Evolutionary conservation across 306 rosid genomes (phyloP).

Genomic region (Quercus glauca): DNA sequence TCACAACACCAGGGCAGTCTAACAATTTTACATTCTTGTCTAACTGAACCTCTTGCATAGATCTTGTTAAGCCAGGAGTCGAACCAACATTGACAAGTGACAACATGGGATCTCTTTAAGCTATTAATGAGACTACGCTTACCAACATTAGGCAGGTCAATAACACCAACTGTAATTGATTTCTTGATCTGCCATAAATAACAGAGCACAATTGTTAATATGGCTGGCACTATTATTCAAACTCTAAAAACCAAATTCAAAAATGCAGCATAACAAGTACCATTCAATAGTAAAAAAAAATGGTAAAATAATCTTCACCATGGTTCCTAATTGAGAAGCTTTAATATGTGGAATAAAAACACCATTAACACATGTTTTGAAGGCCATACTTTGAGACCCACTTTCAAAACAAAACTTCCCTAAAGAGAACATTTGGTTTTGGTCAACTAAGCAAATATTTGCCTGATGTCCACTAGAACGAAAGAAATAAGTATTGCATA

Average conservation of each 20-base stretch:
- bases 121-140: conserved; percentile 95
- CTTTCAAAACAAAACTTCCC: too few species aligned
- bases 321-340: too few species aligned
- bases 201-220: conserved; percentile 8
- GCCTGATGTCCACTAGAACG: too few species aligned
- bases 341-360: too few species aligned
- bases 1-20: conserved; percentile 97
- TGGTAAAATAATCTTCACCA: too few species aligned
- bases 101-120: conserved; percentile 69
- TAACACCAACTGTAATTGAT: conserved; percentile 86
- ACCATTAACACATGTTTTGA: too few species aligned
- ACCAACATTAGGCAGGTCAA: conserved; percentile 97
- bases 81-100: conserved; percentile 62
- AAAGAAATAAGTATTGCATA: too few species aligned
- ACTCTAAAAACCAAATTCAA: not conserved
- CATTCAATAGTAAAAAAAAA: not conserved
- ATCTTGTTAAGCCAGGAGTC: conserved; percentile 86
- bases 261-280: too few species aligned
- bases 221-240: not conserved
- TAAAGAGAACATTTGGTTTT: too few species aligned
- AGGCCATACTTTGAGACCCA: too few species aligned
- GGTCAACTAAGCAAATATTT: too few species aligned
- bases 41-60: conserved; percentile 85
- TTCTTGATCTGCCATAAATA: conserved; percentile 66
- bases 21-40: conserved; percentile 84